These are phyloP conservation scores for Talaromyces thailandensis DNA, from an alignment of 495 filamentous ascomycete genomes.

Conservation along the genomic window DNA sequence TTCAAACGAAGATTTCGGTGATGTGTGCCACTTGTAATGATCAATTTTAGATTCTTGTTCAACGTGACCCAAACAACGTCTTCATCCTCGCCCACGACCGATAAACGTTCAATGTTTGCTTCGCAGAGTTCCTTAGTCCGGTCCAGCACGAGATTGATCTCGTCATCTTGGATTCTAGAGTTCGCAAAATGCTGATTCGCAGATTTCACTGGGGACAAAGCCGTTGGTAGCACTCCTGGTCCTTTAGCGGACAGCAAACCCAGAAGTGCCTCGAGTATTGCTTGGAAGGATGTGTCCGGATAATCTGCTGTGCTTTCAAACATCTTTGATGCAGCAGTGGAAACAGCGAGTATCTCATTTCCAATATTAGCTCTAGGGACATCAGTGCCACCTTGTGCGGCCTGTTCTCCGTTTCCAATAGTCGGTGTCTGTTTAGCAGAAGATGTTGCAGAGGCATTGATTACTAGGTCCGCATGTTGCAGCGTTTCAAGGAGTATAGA, in stretches of 20 bases:
- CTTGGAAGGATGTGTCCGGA: slow-evolving; percentile 70
- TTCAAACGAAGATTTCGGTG: slow-evolving; percentile 56
- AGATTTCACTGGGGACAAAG: slow-evolving; percentile 13
- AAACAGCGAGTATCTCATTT: slow-evolving; percentile 76
- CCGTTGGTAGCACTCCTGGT: slow-evolving; percentile 13
- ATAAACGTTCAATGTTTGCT: slow-evolving; percentile 71
- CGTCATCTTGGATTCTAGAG: slow-evolving; percentile 37
- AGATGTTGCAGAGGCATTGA: slow-evolving; percentile 45
- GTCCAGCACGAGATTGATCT: slow-evolving; percentile 62
- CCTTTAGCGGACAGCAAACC: slow-evolving; percentile 43
- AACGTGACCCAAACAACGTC: slow-evolving; percentile 68
- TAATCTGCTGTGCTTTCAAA: slow-evolving; percentile 88
- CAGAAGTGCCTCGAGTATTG: slow-evolving; percentile 67
- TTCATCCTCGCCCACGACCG: slow-evolving; percentile 47
- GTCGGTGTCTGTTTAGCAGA: slow-evolving; percentile 22
- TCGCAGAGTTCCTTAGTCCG: slow-evolving; percentile 70
- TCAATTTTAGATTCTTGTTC: slow-evolving; percentile 56
- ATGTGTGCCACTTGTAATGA: slow-evolving; percentile 45
- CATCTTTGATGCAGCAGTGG: slow-evolving; percentile 76
- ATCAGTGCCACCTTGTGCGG: slow-evolving; percentile 29
- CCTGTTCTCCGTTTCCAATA: slow-evolving; percentile 18
- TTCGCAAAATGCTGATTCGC: slow-evolving; percentile 27
- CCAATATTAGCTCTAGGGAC: slow-evolving; percentile 51
- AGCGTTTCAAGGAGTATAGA: slow-evolving; percentile 83
- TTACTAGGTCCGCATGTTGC: slow-evolving; percentile 80